phyloP scores from a whole-genome alignment of 768 basidiomycete species.

The Suillus subalutaceus region DNA sequence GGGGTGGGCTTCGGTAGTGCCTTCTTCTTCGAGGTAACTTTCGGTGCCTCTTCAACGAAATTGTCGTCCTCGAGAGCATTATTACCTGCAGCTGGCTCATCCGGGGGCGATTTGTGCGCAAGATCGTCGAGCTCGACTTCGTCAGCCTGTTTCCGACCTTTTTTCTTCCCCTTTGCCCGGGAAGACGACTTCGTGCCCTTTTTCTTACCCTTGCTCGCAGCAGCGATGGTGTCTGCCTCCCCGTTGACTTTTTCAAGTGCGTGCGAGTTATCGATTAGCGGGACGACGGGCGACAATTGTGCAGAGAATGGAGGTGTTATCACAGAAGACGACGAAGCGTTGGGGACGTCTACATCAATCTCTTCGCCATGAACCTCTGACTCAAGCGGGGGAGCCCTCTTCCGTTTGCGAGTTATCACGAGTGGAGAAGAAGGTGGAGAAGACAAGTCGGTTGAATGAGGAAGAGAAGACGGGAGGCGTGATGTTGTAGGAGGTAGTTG shows the following conservation, averaged over 20 bases:
- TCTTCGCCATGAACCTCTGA: constrained; percentile 18
- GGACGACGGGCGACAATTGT: constrained; percentile 43
- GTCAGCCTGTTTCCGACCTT: constrained; percentile 29
- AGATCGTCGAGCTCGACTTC: constrained; percentile 19
- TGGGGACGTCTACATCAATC: constrained; percentile 16
- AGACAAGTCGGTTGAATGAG: constrained; percentile 21
- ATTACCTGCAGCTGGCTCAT: neutral
- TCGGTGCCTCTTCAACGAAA: constrained; percentile 9
- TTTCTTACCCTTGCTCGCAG: constrained; percentile 19
- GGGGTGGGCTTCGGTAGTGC: constrained; percentile 14
- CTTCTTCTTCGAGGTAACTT: constrained; percentile 23
- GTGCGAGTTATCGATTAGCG: neutral
- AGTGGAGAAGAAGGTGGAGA: constrained; percentile 31
- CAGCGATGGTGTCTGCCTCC: neutral
- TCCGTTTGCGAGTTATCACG: constrained; percentile 28
- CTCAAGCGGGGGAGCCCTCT: constrained; percentile 18
- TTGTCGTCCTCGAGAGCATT: constrained; percentile 5
- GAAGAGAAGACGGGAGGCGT: constrained; percentile 25
- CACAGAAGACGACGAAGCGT: constrained; percentile 2
- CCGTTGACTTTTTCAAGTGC: neutral
- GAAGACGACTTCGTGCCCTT: constrained; percentile 21
- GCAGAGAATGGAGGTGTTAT: constrained; percentile 50
- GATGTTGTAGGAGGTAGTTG: constrained; percentile 40
- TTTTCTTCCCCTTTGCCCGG: constrained; percentile 32
- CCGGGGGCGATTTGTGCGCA: constrained; percentile 8